Evolutionary conservation across 495 filamentous ascomycete genomes (phyloP).

Genomic region (Aspergillus heteromorphus): DNA sequence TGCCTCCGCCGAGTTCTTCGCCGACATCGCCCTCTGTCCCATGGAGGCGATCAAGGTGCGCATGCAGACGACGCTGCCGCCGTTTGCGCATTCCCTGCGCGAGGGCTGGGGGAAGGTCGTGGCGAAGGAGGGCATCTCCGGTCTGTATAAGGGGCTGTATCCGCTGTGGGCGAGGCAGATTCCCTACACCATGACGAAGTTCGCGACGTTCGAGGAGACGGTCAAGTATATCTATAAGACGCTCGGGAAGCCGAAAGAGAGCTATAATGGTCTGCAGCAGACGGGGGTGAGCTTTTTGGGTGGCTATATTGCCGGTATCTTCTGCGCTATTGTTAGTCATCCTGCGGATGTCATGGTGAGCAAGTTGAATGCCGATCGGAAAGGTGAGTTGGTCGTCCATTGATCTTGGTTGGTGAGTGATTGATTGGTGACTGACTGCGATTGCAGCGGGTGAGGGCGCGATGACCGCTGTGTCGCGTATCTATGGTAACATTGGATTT

Average conservation of each 20-base stretch:
- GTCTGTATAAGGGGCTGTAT: slow-evolving; percentile 64
- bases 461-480: slow-evolving; percentile 54
- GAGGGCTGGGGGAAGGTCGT: slow-evolving; percentile 60
- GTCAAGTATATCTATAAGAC: slow-evolving; percentile 57
- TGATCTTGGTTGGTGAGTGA: background rate
- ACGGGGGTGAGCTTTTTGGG: slow-evolving; percentile 65
- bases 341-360: slow-evolving; percentile 71
- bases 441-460: slow-evolving; percentile 56
- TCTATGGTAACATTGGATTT: slow-evolving; percentile 72
- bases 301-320: slow-evolving; percentile 68
- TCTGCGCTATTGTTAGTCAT: slow-evolving; percentile 60
- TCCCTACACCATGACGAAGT: slow-evolving; percentile 73
- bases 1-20: slow-evolving; percentile 64
- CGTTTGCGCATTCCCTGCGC: slow-evolving; percentile 54
- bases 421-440: slow-evolving; percentile 8
- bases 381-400: slow-evolving; percentile 45
- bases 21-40: slow-evolving; percentile 63
- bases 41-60: slow-evolving; percentile 68
- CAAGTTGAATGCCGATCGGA: slow-evolving; percentile 61
- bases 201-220: slow-evolving; percentile 67
- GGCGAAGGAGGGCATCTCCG: slow-evolving; percentile 51
- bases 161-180: slow-evolving; percentile 70
- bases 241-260: slow-evolving; percentile 61
- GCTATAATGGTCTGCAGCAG: slow-evolving; percentile 56
- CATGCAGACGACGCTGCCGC: slow-evolving; percentile 67